Evolutionary conservation across 305 asterid species (phyloP).

Genomic region (Fraxinus paxiana): DNA sequence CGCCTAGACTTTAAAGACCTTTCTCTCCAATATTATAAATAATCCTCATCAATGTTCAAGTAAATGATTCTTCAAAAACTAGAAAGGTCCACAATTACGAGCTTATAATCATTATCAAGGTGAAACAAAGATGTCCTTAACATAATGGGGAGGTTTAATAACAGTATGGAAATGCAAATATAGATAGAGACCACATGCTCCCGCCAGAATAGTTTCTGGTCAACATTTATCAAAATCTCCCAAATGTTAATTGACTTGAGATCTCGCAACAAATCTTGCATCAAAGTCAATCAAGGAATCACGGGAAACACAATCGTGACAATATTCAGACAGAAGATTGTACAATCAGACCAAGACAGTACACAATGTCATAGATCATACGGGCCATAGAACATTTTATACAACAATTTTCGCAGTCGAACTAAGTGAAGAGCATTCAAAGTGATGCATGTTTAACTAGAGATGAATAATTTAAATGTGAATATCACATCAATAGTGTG

Average conservation of each 20-base stretch:
- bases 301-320: neutral
- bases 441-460: neutral
- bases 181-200: neutral
- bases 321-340: neutral
- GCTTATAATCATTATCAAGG: neutral
- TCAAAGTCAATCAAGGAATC: neutral
- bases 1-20: neutral
- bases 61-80: neutral
- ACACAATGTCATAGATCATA: neutral
- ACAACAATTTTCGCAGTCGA: neutral
- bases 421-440: neutral
- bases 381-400: neutral
- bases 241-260: constrained; percentile 1
- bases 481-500: constrained; percentile 3
- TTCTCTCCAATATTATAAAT: neutral
- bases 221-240: neutral
- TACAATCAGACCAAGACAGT: constrained; percentile 10
- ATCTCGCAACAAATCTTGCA: constrained; percentile 16
- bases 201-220: neutral
- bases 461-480: neutral
- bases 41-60: neutral
- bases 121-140: neutral
- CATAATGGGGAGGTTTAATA: neutral
- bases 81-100: neutral
- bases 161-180: neutral